Evolutionary conservation across 352 stramenopile species (phyloP).

Genomic region (Globisporangium megalacanthum): DNA sequence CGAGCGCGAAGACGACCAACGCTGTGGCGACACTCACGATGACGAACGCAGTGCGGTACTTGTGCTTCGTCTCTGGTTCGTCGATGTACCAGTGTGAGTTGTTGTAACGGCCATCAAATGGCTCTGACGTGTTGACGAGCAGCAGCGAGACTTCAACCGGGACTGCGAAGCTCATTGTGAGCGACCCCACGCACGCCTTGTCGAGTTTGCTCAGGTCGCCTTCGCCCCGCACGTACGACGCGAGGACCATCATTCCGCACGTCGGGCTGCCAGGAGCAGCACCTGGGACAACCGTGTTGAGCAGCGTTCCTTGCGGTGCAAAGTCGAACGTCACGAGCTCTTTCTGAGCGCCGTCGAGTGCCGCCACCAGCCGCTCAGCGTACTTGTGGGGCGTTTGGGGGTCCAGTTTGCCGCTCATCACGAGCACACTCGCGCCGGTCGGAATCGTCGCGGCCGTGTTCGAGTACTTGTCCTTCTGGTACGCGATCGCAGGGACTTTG

Average conservation of each 20-base stretch:
- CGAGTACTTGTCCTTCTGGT: conserved; percentile 45
- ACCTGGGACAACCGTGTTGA: conserved; percentile 22
- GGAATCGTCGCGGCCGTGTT: conserved; percentile 35
- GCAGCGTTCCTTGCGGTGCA: conserved; percentile 31
- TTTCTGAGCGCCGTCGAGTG: background rate
- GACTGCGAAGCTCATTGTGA: conserved; percentile 23
- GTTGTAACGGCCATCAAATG: conserved; percentile 4
- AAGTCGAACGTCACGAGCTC: conserved; percentile 1
- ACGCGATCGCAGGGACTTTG: too few relatives aligned
- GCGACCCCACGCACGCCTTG: conserved; percentile 37
- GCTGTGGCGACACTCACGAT: too few relatives aligned
- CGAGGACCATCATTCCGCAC: conserved; percentile 40
- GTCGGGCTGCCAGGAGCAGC: conserved; percentile 15
- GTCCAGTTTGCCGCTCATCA: conserved; percentile 48
- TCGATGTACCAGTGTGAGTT: too few relatives aligned
- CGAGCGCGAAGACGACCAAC: too few relatives aligned
- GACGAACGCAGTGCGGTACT: too few relatives aligned
- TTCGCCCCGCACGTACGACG: conserved; percentile 29
- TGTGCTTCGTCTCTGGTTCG: too few relatives aligned
- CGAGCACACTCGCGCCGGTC: conserved; percentile 29
- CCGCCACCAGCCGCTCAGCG: conserved; percentile 23
- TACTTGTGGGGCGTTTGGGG: conserved; percentile 49
- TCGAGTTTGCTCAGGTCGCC: conserved; percentile 35
- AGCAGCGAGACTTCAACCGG: background rate
- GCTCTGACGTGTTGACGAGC: background rate